These are phyloP conservation scores for Lactarius evosmus DNA, from an alignment of 768 basidiomycete species.

Conservation along the genomic window DNA sequence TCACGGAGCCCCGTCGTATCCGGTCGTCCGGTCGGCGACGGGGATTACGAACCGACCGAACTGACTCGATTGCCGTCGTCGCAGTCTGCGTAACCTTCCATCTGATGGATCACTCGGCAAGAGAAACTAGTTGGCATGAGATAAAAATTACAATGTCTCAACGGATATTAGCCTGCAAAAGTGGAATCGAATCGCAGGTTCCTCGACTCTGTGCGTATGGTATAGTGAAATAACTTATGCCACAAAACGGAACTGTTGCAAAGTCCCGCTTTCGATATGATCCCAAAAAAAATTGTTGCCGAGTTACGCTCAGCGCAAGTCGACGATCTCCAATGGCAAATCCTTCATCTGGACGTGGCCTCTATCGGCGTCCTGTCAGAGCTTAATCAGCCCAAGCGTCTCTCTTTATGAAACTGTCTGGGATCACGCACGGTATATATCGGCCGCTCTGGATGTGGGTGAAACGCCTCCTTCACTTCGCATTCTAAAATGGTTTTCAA, in stretches of 20 bases:
- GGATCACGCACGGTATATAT: conserved; percentile 73
- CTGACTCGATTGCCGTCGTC: background rate
- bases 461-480: conserved; percentile 70
- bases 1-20: background rate
- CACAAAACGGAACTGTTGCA: conserved; percentile 1
- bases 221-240: conserved; percentile 13
- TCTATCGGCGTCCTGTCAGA: conserved; percentile 70
- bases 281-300: conserved; percentile 4
- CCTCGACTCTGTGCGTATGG: background rate
- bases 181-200: conserved; percentile 7
- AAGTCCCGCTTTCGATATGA: conserved; percentile 11
- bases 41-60: background rate
- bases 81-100: too few species aligned
- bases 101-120: too few species aligned
- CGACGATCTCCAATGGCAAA: conserved; percentile 75
- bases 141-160: conserved; percentile 16
- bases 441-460: conserved; percentile 78
- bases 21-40: too few species aligned
- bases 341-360: conserved; percentile 81
- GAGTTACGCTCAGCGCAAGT: conserved; percentile 48
- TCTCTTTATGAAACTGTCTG: background rate
- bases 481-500: conserved; percentile 69
- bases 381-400: background rate
- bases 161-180: conserved; percentile 14
- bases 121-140: conserved; percentile 4